A percentile compares a stretch with the other conserved stretches of the same genome.
phyloP scores from a whole-genome alignment of 2,329 filamentous ascomycete species.

The Calonectria leucothoes region DNA sequence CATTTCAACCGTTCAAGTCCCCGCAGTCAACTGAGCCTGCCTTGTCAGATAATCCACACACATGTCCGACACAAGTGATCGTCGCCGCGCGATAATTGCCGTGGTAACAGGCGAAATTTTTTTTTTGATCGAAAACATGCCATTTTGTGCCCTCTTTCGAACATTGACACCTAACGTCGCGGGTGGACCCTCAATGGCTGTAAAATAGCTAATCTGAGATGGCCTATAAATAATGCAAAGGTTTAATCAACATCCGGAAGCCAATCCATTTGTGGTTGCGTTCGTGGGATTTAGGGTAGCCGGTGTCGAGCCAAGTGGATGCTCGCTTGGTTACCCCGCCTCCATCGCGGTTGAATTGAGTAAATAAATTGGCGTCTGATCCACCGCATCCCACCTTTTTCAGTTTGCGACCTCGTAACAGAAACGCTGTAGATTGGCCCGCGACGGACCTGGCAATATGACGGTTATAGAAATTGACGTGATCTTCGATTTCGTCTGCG shows the following conservation, averaged over 20 bases:
- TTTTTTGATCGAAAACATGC: too few relatives aligned
- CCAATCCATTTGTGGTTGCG: not conserved
- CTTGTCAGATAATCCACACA: not conserved
- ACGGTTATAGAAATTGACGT: constrained; percentile 39
- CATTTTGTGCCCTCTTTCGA: too few relatives aligned
- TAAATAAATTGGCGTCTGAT: not conserved
- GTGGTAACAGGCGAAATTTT: not conserved
- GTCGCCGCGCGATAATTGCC: not conserved
- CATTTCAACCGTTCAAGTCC: not conserved
- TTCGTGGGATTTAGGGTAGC: not conserved
- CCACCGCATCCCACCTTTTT: not conserved
- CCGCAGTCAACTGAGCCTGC: not conserved
- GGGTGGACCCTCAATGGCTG: not conserved
- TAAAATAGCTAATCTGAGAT: not conserved
- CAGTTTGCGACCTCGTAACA: not conserved
- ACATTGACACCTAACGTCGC: too few relatives aligned
- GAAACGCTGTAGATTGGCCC: not conserved
- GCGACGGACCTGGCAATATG: not conserved
- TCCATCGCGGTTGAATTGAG: not conserved
- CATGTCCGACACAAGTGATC: not conserved
- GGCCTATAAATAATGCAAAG: not conserved
- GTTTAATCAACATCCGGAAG: not conserved
- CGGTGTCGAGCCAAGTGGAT: not conserved
- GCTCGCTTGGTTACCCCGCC: not conserved
- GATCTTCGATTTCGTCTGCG: constrained; percentile 47